Evolutionary conservation across 2,329 filamentous ascomycete genomes (phyloP).

Genomic region (Xylaria sp.): DNA sequence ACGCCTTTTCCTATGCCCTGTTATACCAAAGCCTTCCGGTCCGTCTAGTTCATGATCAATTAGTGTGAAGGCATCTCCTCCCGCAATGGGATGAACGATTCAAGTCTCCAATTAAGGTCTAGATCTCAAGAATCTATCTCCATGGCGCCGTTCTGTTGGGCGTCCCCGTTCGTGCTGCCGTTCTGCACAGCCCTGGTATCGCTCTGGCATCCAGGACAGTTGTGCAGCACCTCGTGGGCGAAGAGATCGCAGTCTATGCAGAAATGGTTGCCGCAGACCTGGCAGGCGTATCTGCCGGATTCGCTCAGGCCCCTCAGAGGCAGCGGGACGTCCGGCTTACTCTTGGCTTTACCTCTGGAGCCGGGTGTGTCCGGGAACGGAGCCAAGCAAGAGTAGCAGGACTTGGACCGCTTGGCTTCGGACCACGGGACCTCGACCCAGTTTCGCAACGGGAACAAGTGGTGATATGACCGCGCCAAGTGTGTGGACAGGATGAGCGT

Average conservation of each 20-base stretch:
- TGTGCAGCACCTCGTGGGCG: conserved; percentile 91
- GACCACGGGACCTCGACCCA: conserved; percentile 91
- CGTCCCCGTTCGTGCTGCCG: conserved; percentile 22
- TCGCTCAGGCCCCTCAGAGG: conserved; percentile 72
- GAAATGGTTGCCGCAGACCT: conserved; percentile 86
- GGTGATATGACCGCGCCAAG: conserved; percentile 88
- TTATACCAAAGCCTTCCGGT: conserved; percentile 8
- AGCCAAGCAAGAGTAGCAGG: conserved; percentile 79
- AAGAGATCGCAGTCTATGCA: conserved; percentile 98
- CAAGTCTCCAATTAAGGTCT: too few relatives aligned
- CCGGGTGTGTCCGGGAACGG: conserved; percentile 63
- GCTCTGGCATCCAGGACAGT: conserved; percentile 87
- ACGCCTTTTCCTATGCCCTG: conserved; percentile 3
- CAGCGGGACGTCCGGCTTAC: conserved; percentile 20
- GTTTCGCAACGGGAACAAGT: conserved; percentile 86
- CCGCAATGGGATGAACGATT: too few relatives aligned
- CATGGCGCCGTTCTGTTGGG: conserved; percentile 47
- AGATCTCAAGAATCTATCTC: conserved; percentile 43
- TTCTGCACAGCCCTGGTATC: conserved; percentile 41
- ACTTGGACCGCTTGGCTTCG: conserved; percentile 61
- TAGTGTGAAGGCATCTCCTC: too few relatives aligned
- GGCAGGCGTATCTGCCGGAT: conserved; percentile 85
- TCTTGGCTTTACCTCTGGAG: conserved; percentile 23
- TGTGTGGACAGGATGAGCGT: conserved; percentile 95
- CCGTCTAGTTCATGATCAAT: too few relatives aligned